Evolutionary conservation across 2,329 filamentous ascomycete genomes (phyloP), one percentile per base, ranked within the genome.

Genomic region (Septoria petroselini): DNA sequence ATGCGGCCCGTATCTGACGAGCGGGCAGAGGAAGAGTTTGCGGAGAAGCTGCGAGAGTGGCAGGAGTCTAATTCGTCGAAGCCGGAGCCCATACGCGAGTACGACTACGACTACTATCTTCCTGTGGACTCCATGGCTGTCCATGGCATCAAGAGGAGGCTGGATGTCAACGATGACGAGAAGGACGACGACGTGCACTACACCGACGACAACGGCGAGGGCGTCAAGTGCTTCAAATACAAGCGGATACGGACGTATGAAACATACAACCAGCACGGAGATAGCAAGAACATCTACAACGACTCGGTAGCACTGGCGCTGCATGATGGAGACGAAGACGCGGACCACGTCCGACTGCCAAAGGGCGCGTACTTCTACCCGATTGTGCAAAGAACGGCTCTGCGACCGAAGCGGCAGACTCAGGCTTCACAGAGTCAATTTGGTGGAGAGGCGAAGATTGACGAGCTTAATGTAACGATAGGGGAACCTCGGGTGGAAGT

Each of bases 281-380:
- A 76, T 53, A 69, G 72, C 2, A 70, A 75, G 4, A 72, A 80
- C 50, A 73, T 73, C 25, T 81, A 78, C 58, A 75, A 73, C 51
- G 78, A 83, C 46, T 70, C 67, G 1, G 68, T 84, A 27, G 81
- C 79, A 1, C 48, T 85, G 41, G 77, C 79, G 1, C 65, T 85
- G 27, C 79, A 81, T 60, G 75, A 83, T 57, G 72, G 75, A 0
- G 71, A 73, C 23, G 44, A 52, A 2, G 62, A 65, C 3, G 56
- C 57, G 6, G 61, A 52, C n/a, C 40, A 41, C 1, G 62, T 60
- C n/a, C 39, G 68, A 50, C 55, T 74, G 52, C 68, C 69, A 53
- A 78, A 77, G 61, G 81, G 72, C 1, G 81, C 81, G 11, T 84
- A 82, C 64, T 81, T 81, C 63, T 84, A 84, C 54, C 80, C 81